These are phyloP conservation scores for Emergomyces pasteurianus DNA, from an alignment of 2,329 filamentous ascomycete genomes.

Conservation along the genomic window DNA sequence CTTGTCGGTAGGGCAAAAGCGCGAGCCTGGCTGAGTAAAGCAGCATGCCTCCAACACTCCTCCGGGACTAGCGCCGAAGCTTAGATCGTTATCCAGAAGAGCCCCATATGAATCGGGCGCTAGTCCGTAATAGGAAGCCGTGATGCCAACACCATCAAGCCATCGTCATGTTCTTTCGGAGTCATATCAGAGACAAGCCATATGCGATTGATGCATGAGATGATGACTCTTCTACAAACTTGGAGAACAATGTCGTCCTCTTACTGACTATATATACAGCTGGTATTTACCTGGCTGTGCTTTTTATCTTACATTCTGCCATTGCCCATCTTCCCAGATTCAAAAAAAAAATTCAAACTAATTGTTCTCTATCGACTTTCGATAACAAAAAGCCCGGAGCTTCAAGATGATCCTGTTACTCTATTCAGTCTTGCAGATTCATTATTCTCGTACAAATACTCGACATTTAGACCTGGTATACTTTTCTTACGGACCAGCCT, in stretches of 20 bases:
- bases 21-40: too few species aligned
- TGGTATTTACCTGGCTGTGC: background rate
- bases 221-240: background rate
- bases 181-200: background rate
- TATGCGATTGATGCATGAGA: background rate
- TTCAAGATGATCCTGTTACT: constrained; percentile 16
- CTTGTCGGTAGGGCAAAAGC: too few species aligned
- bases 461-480: constrained; percentile 3
- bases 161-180: too few species aligned
- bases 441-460: constrained; percentile 7
- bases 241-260: background rate
- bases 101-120: too few species aligned
- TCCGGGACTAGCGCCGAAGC: too few species aligned
- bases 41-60: too few species aligned
- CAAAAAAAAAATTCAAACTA: background rate
- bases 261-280: background rate
- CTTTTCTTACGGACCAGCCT: background rate
- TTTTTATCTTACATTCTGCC: background rate
- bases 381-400: background rate
- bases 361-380: background rate
- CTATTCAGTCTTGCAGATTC: constrained; percentile 6
- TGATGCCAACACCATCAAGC: too few species aligned
- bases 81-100: too few species aligned
- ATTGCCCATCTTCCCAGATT: background rate
- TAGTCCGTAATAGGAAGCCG: too few species aligned